These are phyloP conservation scores for Amaranthus cruentus DNA, from an alignment of 148 eudicot genomes.

Conservation along the genomic window DNA sequence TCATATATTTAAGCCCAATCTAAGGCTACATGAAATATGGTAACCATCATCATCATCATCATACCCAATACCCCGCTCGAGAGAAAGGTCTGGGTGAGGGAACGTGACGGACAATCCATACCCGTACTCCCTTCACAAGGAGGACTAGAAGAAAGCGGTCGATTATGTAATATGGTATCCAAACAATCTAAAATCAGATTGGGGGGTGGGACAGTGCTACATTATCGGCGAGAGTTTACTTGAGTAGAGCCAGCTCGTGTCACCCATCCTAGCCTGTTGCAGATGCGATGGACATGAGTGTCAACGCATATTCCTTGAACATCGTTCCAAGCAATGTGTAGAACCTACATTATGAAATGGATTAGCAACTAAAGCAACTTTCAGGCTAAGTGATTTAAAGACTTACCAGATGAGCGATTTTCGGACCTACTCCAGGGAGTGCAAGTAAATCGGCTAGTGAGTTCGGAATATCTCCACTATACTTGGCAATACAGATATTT, in stretches of 20 bases:
- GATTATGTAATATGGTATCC: no score
- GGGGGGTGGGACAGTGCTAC: background rate
- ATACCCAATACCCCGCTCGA: no score
- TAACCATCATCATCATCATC: no score
- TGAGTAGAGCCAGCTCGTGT: slow-evolving; percentile 60
- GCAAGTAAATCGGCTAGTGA: slow-evolving; percentile 65
- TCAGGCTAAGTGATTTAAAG: background rate
- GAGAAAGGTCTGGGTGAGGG: no score
- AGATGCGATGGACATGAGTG: slow-evolving; percentile 97
- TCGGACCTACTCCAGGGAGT: slow-evolving; percentile 97
- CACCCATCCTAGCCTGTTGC: slow-evolving; percentile 95
- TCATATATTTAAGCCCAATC: no score
- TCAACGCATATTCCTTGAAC: slow-evolving; percentile 99
- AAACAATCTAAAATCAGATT: no score
- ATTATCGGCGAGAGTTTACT: slow-evolving; percentile 30
- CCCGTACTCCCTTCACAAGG: no score
- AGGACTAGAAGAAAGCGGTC: no score
- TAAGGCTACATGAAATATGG: no score
- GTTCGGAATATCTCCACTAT: slow-evolving; percentile 87
- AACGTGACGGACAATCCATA: no score
- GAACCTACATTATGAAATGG: slow-evolving; percentile 45
- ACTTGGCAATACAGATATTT: slow-evolving; percentile 63
- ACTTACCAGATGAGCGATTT: slow-evolving; percentile 94
- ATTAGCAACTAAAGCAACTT: slow-evolving; percentile 15
- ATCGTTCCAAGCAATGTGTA: slow-evolving; percentile 85